A percentile compares a stretch with the other conserved stretches of the same genome.
Evolutionary conservation across 1,139 yeast genomes (phyloP).

Genomic region (Candida sp.): DNA sequence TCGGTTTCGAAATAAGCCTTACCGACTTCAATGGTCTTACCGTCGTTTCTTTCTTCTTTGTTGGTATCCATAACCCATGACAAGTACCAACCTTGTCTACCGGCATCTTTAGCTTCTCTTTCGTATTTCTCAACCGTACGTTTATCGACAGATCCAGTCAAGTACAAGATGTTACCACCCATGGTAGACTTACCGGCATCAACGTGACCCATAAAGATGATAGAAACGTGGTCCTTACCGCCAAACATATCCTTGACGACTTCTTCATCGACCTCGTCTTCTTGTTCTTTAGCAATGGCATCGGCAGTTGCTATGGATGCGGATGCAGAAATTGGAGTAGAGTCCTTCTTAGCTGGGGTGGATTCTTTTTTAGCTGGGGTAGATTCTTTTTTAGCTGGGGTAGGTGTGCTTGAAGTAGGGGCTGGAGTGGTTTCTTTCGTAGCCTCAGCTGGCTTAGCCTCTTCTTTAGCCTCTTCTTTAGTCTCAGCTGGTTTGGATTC

Average conservation of each 20-base stretch:
- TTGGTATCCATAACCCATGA: conserved; percentile 99
- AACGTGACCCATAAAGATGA: conserved; percentile 99
- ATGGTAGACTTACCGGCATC: conserved; percentile 99
- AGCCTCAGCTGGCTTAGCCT: conserved; percentile 10
- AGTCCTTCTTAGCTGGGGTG: conserved; percentile 7
- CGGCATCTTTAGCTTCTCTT: conserved; percentile 98
- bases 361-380: conserved; percentile 13
- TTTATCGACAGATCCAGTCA: conserved; percentile 98
- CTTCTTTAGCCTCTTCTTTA: conserved; percentile 15
- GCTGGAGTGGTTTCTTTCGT: conserved; percentile 18
- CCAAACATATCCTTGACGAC: conserved; percentile 93
- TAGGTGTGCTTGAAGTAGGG: conserved; percentile 12
- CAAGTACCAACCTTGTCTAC: conserved; percentile 99
- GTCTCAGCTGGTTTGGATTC: conserved; percentile 7
- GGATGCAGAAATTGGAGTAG: conserved; percentile 7
- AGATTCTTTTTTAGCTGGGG: conserved; percentile 14
- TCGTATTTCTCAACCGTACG: conserved; percentile 99
- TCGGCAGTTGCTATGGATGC: conserved; percentile 36
- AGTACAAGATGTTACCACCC: conserved; percentile 95
- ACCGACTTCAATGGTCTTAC: conserved; percentile 99
- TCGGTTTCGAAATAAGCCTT: conserved; percentile 98
- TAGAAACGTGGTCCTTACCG: conserved; percentile 95
- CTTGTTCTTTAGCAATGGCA: conserved; percentile 72
- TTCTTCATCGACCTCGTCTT: conserved; percentile 86
- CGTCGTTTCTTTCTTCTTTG: conserved; percentile 98